Conservation (phyloP, 2,329 filamentous ascomycete genomes). For the Cercospora sojina region DNA sequence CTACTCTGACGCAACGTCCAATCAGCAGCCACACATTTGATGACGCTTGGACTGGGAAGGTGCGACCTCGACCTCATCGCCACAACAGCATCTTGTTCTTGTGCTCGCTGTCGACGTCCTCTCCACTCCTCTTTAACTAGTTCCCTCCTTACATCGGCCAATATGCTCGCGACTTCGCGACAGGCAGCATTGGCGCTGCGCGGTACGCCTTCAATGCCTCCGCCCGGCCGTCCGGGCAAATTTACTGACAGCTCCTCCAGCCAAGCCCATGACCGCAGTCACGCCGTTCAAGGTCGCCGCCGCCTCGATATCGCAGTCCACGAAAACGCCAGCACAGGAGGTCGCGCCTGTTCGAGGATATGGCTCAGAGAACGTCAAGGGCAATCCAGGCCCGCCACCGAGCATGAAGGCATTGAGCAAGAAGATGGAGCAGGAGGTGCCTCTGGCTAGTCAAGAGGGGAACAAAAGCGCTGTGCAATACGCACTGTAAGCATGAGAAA, state of each 20-base stretch:
- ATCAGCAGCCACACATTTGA: neutral
- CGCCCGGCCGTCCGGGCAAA: constrained; percentile 12
- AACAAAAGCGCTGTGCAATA: constrained; percentile 82
- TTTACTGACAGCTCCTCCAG: constrained; percentile 45
- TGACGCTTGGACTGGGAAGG: constrained; percentile 6
- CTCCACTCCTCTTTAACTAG: constrained; percentile 4
- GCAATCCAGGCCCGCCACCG: constrained; percentile 53
- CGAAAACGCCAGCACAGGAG: constrained; percentile 61
- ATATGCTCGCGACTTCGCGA: constrained; percentile 21
- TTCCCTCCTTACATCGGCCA: neutral
- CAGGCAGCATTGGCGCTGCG: constrained; percentile 56
- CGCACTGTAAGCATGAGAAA: constrained; percentile 64
- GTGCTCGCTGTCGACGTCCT: neutral
- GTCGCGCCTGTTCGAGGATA: constrained; percentile 38
- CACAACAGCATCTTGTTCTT: neutral
- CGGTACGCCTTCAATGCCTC: constrained; percentile 44
- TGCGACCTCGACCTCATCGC: constrained; percentile 1
- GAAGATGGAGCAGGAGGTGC: constrained; percentile 66
- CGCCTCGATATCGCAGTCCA: constrained; percentile 65
- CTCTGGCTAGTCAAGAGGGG: constrained; percentile 72
- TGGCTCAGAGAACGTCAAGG: constrained; percentile 47
- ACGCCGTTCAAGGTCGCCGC: constrained; percentile 63
- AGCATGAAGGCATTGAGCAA: constrained; percentile 50
- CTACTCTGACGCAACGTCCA: neutral
- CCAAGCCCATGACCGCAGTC: constrained; percentile 63